phyloP scores from a whole-genome alignment of 2,329 filamentous ascomycete species.

The Aspergillus brasiliensis region DNA sequence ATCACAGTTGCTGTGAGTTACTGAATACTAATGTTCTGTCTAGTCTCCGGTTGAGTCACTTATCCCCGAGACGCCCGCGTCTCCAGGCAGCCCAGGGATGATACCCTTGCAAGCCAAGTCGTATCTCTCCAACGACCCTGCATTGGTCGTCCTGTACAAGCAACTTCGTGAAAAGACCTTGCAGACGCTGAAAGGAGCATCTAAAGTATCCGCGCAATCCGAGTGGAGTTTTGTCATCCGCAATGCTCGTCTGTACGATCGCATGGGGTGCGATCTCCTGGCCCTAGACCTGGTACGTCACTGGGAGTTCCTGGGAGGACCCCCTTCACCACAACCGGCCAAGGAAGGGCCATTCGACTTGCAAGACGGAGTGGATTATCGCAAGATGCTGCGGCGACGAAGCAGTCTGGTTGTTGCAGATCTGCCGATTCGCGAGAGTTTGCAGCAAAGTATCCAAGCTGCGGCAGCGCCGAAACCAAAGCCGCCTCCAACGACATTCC shows the following conservation, averaged over 20 bases:
- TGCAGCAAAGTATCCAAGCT: slow-evolving; percentile 42
- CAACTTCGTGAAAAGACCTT: slow-evolving; percentile 79
- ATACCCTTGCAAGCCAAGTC: slow-evolving; percentile 67
- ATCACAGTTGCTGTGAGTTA: too few species aligned
- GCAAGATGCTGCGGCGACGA: slow-evolving; percentile 68
- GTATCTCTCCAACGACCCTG: slow-evolving; percentile 88
- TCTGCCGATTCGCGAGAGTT: slow-evolving; percentile 48
- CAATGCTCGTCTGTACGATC: slow-evolving; percentile 79
- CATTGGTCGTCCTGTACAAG: slow-evolving; percentile 81
- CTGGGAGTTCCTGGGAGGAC: slow-evolving; percentile 52
- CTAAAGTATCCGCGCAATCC: slow-evolving; percentile 72
- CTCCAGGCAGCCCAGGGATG: slow-evolving; percentile 64
- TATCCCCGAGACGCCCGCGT: slow-evolving; percentile 50
- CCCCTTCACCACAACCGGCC: slow-evolving; percentile 35
- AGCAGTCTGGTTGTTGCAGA: slow-evolving; percentile 82
- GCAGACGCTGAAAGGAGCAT: slow-evolving; percentile 82
- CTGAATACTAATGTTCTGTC: neutral
- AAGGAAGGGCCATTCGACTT: slow-evolving; percentile 34
- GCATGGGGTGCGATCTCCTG: slow-evolving; percentile 91
- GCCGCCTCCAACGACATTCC: slow-evolving; percentile 72
- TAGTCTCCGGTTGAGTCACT: slow-evolving; percentile 78
- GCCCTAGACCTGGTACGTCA: slow-evolving; percentile 71
- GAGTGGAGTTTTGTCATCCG: slow-evolving; percentile 91
- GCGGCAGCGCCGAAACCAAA: slow-evolving; percentile 34
- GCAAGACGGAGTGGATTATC: slow-evolving; percentile 56